Conservation (phyloP, 73 alveolate species). For the Paramecium biaurelia region DNA sequence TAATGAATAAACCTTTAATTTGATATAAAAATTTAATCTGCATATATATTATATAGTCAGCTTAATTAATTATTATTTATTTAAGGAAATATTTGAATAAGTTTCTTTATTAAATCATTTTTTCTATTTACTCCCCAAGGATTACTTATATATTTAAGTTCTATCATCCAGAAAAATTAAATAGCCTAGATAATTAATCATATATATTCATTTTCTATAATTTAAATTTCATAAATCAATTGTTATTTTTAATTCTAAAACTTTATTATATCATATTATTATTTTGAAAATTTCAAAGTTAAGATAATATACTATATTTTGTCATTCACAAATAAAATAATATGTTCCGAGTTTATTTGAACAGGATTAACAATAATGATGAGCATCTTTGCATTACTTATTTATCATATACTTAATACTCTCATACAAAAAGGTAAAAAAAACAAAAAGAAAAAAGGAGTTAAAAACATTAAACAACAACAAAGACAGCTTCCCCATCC, state of each 20-base stretch:
- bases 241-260: too few species aligned
- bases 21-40: neutral
- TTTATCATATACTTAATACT: neutral
- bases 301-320: neutral
- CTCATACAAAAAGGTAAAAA: conserved; percentile 35
- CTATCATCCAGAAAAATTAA: too few species aligned
- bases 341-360: neutral
- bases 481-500: conserved; percentile 35
- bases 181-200: too few species aligned
- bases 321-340: conserved; percentile 23
- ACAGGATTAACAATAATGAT: conserved; percentile 7
- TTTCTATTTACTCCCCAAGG: too few species aligned
- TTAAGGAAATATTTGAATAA: too few species aligned
- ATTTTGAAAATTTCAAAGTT: neutral
- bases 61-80: too few species aligned
- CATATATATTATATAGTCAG: neutral
- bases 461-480: neutral
- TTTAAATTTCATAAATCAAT: too few species aligned
- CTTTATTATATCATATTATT: neutral
- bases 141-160: too few species aligned
- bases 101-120: too few species aligned
- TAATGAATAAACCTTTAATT: neutral
- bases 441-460: conserved; percentile 1
- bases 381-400: conserved; percentile 21
- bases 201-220: too few species aligned